A percentile compares a stretch with the other conserved stretches of the same genome.
Evolutionary conservation across 2,329 filamentous ascomycete species (phyloP).

Genomic region (Nemania sp.): DNA sequence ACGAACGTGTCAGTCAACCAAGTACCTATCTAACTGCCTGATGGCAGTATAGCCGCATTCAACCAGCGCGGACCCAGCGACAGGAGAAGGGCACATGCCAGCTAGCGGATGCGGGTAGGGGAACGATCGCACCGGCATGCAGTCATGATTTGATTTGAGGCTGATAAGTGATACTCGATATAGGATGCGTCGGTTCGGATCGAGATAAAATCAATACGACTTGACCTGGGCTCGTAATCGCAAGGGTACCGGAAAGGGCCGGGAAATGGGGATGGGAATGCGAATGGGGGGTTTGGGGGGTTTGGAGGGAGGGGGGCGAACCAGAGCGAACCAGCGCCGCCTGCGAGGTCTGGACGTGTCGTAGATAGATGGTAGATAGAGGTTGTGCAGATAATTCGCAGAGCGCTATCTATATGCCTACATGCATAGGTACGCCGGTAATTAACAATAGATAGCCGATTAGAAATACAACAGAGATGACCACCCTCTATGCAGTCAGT

Average conservation of each 20-base stretch:
- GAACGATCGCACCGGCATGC: constrained; percentile 44
- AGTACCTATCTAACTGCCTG: not conserved
- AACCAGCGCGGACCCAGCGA: constrained; percentile 36
- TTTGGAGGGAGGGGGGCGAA: not conserved
- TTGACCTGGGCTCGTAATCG: constrained; percentile 28
- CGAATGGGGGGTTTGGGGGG: not conserved
- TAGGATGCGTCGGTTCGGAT: too few relatives aligned
- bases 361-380: not conserved
- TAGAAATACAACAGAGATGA: not conserved
- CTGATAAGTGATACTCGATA: constrained; percentile 28
- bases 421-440: too few relatives aligned
- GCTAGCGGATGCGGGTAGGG: constrained; percentile 41
- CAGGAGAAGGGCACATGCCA: constrained; percentile 40
- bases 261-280: not conserved
- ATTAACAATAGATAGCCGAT: not conserved
- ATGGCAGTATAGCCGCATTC: constrained; percentile 46
- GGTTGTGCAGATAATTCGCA: not conserved
- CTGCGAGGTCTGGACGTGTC: constrained; percentile 1
- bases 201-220: constrained; percentile 3
- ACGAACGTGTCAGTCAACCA: not conserved
- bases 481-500: too few relatives aligned
- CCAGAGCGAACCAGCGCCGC: constrained; percentile 1
- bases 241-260: constrained; percentile 17
- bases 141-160: constrained; percentile 45
- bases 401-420: too few relatives aligned